phyloP scores from a whole-genome alignment of 2,329 filamentous ascomycete species.

The Botrytis sinoallii region DNA sequence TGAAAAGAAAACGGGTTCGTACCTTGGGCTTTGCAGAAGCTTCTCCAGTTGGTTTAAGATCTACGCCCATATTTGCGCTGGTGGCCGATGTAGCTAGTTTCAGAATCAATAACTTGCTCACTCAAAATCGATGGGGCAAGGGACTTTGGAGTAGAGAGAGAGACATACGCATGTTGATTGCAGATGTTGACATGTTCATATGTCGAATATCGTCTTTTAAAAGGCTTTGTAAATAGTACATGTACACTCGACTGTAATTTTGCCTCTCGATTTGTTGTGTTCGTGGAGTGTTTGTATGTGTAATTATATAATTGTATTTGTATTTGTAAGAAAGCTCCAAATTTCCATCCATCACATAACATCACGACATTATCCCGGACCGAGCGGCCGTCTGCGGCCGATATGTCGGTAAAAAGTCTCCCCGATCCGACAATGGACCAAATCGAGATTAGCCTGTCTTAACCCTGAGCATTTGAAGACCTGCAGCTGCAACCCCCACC shows the following conservation, averaged over 20 bases:
- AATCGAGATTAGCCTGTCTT: constrained; percentile 24
- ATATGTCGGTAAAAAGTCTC: not conserved
- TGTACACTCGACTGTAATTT: constrained; percentile 14
- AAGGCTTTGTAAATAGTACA: constrained; percentile 29
- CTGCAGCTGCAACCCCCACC: constrained; percentile 22
- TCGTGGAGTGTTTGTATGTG: not conserved
- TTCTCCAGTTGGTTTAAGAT: constrained; percentile 31
- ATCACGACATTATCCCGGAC: constrained; percentile 4
- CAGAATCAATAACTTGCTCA: constrained; percentile 6
- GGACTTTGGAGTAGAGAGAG: not conserved
- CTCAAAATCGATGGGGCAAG: not conserved
- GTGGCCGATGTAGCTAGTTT: constrained; percentile 31
- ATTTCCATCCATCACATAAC: not conserved
- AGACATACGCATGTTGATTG: constrained; percentile 34
- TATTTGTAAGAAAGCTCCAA: constrained; percentile 21
- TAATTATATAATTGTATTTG: constrained; percentile 25
- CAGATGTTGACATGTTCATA: constrained; percentile 32
- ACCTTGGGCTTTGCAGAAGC: constrained; percentile 33
- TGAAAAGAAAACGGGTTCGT: not conserved
- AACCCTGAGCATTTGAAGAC: constrained; percentile 16
- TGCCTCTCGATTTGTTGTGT: not conserved
- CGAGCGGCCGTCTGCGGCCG: not conserved
- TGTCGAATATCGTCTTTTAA: constrained; percentile 22
- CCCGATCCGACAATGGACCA: not conserved
- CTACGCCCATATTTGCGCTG: constrained; percentile 31